Percentiles rank a stretch among this genome's conserved stretches.
Evolutionary conservation across 768 basidiomycete species (phyloP).

Genomic region (Leccinellum albellum): DNA sequence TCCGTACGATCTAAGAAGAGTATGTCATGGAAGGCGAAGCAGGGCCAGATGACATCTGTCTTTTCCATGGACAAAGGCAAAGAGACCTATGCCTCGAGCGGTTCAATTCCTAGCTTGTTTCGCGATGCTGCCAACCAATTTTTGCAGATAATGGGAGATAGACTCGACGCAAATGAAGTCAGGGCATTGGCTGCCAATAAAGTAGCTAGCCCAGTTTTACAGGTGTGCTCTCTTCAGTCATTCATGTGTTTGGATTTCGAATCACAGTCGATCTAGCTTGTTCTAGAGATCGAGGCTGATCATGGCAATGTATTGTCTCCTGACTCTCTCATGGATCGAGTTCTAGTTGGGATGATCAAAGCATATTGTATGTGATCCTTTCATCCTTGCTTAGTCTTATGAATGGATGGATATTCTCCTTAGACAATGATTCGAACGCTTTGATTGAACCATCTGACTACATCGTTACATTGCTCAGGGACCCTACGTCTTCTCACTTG

Average conservation of each 20-base stretch:
- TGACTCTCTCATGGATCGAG: slow-evolving; percentile 76
- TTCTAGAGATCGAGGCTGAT: slow-evolving; percentile 79
- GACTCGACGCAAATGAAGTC: slow-evolving; percentile 66
- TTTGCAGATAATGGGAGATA: slow-evolving; percentile 50
- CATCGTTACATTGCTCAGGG: slow-evolving; percentile 75
- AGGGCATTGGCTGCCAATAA: slow-evolving; percentile 72
- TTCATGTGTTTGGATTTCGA: slow-evolving; percentile 6
- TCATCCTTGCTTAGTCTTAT: neutral
- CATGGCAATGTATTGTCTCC: slow-evolving; percentile 52
- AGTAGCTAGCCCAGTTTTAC: slow-evolving; percentile 72
- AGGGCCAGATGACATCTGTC: slow-evolving; percentile 78
- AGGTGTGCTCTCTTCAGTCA: slow-evolving; percentile 42
- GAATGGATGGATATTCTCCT: slow-evolving; percentile 1
- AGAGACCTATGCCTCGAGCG: slow-evolving; percentile 25
- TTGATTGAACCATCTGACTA: slow-evolving; percentile 66
- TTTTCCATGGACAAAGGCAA: slow-evolving; percentile 48
- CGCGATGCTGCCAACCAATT: slow-evolving; percentile 38
- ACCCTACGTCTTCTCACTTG: slow-evolving; percentile 85
- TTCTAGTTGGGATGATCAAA: slow-evolving; percentile 73
- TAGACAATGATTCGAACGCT: slow-evolving; percentile 38
- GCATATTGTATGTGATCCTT: slow-evolving; percentile 47
- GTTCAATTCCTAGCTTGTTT: slow-evolving; percentile 46
- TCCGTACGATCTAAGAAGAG: slow-evolving; percentile 82
- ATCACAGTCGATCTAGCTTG: slow-evolving; percentile 47
- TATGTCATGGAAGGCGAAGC: slow-evolving; percentile 74